Percentiles rank a stretch among this genome's conserved stretches.
Conservation (phyloP, 306 rosid species). For the peach (Prunus persica) region DNA sequence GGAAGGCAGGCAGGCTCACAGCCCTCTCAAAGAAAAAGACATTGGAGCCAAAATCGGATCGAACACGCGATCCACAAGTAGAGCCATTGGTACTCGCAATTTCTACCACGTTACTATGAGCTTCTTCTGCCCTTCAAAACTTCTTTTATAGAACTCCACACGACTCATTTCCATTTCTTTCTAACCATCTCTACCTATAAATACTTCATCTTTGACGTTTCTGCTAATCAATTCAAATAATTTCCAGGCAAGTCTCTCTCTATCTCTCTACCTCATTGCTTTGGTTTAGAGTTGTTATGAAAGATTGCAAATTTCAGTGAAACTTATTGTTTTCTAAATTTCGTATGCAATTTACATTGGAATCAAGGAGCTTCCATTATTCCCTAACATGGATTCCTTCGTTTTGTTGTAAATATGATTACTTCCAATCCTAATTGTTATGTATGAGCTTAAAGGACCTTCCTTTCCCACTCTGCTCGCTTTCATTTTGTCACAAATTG, state of each 20-base stretch:
- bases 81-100: not conserved
- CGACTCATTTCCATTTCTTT: not conserved
- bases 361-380: not conserved
- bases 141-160: not conserved
- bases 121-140: not conserved
- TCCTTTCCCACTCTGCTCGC: not conserved
- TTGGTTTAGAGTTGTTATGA: not conserved
- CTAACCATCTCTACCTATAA: conserved; percentile 1
- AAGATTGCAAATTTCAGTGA: not conserved
- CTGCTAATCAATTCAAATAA: conserved; percentile 23
- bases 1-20: not conserved
- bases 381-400: not conserved
- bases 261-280: conserved; percentile 1
- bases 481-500: not conserved
- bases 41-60: conserved; percentile 14
- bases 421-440: not conserved
- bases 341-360: not conserved
- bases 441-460: not conserved
- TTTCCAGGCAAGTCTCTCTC: conserved; percentile 26
- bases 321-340: not conserved
- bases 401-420: not conserved
- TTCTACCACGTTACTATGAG: not conserved
- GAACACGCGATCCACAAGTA: conserved; percentile 2
- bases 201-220: conserved; percentile 13
- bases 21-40: not conserved